These are phyloP conservation scores for Debaryomyces castellii DNA, from an alignment of 805 yeast species.

Conservation along the genomic window DNA sequence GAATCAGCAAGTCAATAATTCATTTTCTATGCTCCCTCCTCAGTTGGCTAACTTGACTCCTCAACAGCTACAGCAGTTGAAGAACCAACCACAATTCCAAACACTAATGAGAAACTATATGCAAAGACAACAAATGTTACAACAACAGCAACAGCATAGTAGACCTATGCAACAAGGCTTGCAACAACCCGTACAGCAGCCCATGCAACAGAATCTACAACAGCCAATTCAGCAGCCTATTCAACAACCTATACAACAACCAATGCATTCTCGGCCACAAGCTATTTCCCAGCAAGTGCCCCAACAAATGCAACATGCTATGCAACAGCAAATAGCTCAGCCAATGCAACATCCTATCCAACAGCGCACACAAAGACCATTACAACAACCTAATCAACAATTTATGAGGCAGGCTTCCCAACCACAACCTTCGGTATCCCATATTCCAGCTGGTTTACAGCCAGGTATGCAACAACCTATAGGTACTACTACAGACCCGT, in stretches of 20 bases:
- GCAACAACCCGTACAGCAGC: slow-evolving; percentile 5
- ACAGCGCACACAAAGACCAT: background rate
- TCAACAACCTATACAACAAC: slow-evolving; percentile 1
- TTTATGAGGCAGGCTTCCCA: background rate
- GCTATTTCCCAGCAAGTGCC: background rate
- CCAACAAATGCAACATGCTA: slow-evolving; percentile 7
- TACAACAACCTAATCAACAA: slow-evolving; percentile 2
- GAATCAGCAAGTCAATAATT: slow-evolving; percentile 8
- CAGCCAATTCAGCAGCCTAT: background rate
- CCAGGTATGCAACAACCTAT: slow-evolving; percentile 3
- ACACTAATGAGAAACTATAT: slow-evolving; percentile 39
- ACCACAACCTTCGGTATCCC: slow-evolving; percentile 9
- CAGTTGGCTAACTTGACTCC: slow-evolving; percentile 35
- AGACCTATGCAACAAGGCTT: background rate
- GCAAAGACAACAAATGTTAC: slow-evolving; percentile 39
- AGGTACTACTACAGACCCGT: background rate
- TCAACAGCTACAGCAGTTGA: slow-evolving; percentile 42
- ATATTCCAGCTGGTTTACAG: background rate
- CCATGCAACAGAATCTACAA: slow-evolving; percentile 4
- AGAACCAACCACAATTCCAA: slow-evolving; percentile 44
- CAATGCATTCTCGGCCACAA: background rate
- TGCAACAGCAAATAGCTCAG: slow-evolving; percentile 6
- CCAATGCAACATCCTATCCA: slow-evolving; percentile 8
- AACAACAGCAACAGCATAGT: slow-evolving; percentile 34
- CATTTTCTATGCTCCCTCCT: slow-evolving; percentile 21